Base-by-base conservation (phyloP, 495 filamentous ascomycete species). In the Penicillium pulvis region DNA sequence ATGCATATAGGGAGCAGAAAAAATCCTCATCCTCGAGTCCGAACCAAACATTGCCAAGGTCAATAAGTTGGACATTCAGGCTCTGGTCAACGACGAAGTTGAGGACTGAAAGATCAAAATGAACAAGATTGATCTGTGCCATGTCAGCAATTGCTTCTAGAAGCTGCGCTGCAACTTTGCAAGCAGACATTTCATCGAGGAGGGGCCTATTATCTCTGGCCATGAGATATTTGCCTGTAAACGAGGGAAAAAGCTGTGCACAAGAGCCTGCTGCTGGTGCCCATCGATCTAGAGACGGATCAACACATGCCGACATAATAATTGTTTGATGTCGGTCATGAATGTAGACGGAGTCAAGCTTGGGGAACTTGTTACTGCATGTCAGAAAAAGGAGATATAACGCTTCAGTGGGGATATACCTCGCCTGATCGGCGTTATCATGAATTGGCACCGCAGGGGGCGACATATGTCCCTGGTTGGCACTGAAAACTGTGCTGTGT, bases 141-240 rank as follows among this genome's bases (percentile, higher is more conserved):
- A 73, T 33, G 14, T 68, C 53, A 24, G 41, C 28, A 14, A 69
- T 31, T 1, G 48, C 71, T 53, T 70, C 53, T 7, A 72, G 31
- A 24, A 73, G 47, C 19, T 73, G 71, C 0, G 55, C 46, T 7
- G 67, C 57, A 35, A 73, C 58, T 43, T 72, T 73, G 43, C 61
- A 64, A 16, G 58, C 69, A 19, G 61, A 23, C 24, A 48, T 42
- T 56, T 70, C 67, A 41, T 59, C 53, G 16, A 71, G 47, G 2
- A 60, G 36, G n/a, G 64, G 60, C 8, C 45, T 24, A 11, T 64
- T 60, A 11, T 53, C 31, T 10, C 16, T 12, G 6, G 42, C 28
- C 19, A 65, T 61, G 19, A 70, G 49, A 53, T 58, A 57, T 10
- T 16, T 46, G 0, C 62, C 68, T 3, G 52, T 53, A 39, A 66